Percentiles rank a stretch among this genome's conserved stretches.
These are phyloP conservation scores for Chlorella sp. DNA, from an alignment of 139 green algal species.

Conservation along the genomic window DNA sequence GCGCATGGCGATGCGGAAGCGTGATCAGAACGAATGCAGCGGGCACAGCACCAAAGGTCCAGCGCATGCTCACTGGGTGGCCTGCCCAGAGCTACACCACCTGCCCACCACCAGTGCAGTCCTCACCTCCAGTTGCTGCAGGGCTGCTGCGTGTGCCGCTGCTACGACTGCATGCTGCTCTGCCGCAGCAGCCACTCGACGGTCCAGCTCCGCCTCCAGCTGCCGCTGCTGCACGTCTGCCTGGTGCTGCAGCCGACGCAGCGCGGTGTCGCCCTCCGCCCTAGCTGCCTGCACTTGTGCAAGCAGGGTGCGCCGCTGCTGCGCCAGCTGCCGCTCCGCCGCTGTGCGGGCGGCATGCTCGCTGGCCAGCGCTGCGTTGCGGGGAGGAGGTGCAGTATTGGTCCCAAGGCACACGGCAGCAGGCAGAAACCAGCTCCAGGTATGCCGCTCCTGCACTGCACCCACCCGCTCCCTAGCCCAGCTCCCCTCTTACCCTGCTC, in stretches of 20 bases:
- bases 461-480: no score
- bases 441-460: no score
- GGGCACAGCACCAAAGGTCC: neutral
- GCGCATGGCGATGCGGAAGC: neutral
- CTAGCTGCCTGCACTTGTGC: neutral
- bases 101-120: neutral
- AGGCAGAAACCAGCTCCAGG: no score
- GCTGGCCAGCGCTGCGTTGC: neutral
- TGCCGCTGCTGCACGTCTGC: neutral
- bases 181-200: neutral
- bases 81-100: neutral
- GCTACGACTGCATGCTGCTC: neutral
- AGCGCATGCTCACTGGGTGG: no score
- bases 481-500: neutral
- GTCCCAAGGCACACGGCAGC: no score
- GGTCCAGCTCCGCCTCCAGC: neutral
- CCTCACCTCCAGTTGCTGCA: neutral
- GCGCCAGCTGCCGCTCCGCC: constrained; percentile 3
- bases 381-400: no score
- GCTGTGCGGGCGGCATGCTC: neutral
- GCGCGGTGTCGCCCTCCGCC: neutral
- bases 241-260: neutral
- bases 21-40: neutral
- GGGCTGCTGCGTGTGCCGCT: neutral
- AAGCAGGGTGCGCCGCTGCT: neutral